Conservation (phyloP, 768 basidiomycete species). For the Hydnum rufescens region DNA sequence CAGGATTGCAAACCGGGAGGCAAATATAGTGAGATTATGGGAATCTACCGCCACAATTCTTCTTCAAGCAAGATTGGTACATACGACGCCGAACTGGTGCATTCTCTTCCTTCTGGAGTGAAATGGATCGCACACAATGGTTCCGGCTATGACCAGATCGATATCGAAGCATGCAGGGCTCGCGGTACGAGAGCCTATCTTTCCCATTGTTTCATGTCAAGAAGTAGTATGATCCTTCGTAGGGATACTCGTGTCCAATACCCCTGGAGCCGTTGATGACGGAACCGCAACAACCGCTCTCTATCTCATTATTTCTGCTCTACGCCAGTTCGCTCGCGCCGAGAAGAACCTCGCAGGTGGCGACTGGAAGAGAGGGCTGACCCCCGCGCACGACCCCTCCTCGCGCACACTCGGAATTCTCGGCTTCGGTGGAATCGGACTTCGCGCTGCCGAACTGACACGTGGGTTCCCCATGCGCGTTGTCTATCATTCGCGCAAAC, state of each 20-base stretch:
- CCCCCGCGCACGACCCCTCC: slow-evolving; percentile 39
- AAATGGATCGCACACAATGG: slow-evolving; percentile 88
- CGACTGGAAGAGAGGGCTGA: slow-evolving; percentile 36
- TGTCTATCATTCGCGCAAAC: slow-evolving; percentile 49
- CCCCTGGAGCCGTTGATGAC: slow-evolving; percentile 77
- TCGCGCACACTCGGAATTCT: slow-evolving; percentile 52
- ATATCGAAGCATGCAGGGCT: slow-evolving; percentile 50
- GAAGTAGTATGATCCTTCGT: background rate
- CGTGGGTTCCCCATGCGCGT: slow-evolving; percentile 80
- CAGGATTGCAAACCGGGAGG: slow-evolving; percentile 20
- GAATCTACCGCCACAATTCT: slow-evolving; percentile 59
- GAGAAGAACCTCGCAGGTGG: slow-evolving; percentile 29
- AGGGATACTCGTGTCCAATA: slow-evolving; percentile 73
- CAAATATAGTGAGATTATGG: slow-evolving; percentile 53
- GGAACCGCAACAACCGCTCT: slow-evolving; percentile 79
- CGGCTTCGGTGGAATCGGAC: slow-evolving; percentile 60
- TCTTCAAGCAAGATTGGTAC: slow-evolving; percentile 46
- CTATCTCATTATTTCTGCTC: slow-evolving; percentile 58
- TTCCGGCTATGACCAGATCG: slow-evolving; percentile 81
- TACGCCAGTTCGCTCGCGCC: slow-evolving; percentile 49
- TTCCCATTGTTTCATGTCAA: background rate
- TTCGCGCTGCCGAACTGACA: slow-evolving; percentile 46
- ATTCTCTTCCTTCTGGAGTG: slow-evolving; percentile 41
- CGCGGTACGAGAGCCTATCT: slow-evolving; percentile 28
- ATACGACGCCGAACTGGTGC: slow-evolving; percentile 64